Base-by-base conservation (phyloP, 345 rosid species). In the Lumnitzera racemosa region DNA sequence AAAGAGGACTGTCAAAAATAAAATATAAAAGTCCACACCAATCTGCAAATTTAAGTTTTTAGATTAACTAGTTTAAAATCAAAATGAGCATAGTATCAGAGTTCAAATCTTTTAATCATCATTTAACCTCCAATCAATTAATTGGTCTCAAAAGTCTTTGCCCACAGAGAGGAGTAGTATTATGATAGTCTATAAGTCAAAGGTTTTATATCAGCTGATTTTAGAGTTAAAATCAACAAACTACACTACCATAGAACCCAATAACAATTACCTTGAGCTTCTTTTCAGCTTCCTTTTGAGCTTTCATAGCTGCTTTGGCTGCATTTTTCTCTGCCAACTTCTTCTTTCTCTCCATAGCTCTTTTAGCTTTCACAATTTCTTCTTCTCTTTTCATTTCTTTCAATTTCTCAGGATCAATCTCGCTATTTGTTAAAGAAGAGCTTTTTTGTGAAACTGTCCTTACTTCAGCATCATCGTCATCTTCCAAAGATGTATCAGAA, bases 281-380 rank as follows among this genome's bases (percentile, higher is more conserved):
- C 83, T 83, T 95, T 72, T 95, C 98, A 51, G 94, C 96, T 64
- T 94, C 99, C 82, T 82, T 94, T 68, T 87, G 83, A 71, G 99
- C 97, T 81, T 86, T 80, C 20, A 67, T 66, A 47, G 96, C 92
- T 36, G 95, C 96, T 78, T 94, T 94, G 12, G 84, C 86, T 41
- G 97, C 99, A 67, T 83, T 73, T 78, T 90, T 88, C 78, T 90
- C 97, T 7, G 95, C 98, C 80, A 72, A 62, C 77, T 82, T 95
- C 81, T 83, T 95, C 86, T 95, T 95, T 78, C 98, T 84, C 70
- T 95, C 99, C 87, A 81, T 73, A 47, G 95, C 96, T 68, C 73
- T 87, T 75, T 85, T 90, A 58, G 92, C 88, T 79, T 90, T 90
- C 15, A 81, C 92, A 14, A 83, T 76, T 74, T 94, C 97, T 81